Conservation (phyloP, 2,329 filamentous ascomycete species). For the Pseudonectria buxi region DNA sequence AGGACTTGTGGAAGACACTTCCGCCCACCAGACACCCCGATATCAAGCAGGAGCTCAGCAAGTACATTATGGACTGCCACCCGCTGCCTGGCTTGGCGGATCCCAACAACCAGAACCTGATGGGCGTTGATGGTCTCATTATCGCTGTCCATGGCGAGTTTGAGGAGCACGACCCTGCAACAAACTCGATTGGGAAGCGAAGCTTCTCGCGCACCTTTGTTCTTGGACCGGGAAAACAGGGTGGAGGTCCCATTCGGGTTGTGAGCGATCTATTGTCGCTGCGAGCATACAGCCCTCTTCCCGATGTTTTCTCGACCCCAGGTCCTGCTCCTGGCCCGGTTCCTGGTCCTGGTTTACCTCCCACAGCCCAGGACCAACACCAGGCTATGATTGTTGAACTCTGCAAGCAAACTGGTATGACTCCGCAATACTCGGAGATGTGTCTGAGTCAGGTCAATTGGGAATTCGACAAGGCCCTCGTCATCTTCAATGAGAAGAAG, state of each 20-base stretch:
- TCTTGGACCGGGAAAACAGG: constrained; percentile 65
- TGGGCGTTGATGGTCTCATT: constrained; percentile 70
- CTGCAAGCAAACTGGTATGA: constrained; percentile 74
- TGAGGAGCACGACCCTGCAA: constrained; percentile 59
- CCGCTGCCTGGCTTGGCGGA: constrained; percentile 66
- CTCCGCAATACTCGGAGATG: constrained; percentile 67
- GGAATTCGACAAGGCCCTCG: constrained; percentile 69
- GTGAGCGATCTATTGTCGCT: constrained; percentile 73
- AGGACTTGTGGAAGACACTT: constrained; percentile 60
- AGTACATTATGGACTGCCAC: constrained; percentile 80
- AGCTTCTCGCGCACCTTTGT: constrained; percentile 80
- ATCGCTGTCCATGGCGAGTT: constrained; percentile 80
- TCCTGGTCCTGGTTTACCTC: constrained; percentile 16
- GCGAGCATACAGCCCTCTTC: constrained; percentile 54
- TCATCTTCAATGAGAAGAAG: constrained; percentile 69
- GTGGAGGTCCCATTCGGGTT: constrained; percentile 61
- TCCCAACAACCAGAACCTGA: constrained; percentile 52
- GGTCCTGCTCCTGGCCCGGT: constrained; percentile 17
- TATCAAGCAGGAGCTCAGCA: constrained; percentile 56
- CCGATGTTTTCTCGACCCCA: constrained; percentile 33
- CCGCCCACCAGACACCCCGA: constrained; percentile 70
- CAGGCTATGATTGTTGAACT: constrained; percentile 70
- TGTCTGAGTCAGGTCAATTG: constrained; percentile 75
- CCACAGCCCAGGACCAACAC: constrained; percentile 40
- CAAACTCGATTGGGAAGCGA: constrained; percentile 54